Evolutionary conservation across 2,329 filamentous ascomycete genomes (phyloP).

Genomic region (Scedosporium boydii): DNA sequence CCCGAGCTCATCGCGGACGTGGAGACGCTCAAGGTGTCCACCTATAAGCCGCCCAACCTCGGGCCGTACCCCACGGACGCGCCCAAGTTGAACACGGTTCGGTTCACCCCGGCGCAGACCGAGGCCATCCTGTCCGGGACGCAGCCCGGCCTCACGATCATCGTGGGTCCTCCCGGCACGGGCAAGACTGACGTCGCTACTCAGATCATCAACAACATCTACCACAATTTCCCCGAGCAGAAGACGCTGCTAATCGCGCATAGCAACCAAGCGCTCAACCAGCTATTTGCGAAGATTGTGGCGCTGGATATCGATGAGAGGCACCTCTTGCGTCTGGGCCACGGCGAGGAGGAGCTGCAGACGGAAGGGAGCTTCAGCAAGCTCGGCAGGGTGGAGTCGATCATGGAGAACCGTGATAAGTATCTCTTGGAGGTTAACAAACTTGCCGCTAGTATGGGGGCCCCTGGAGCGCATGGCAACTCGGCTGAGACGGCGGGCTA

Average conservation of each 20-base stretch:
- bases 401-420: conserved; percentile 74
- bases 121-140: conserved; percentile 90
- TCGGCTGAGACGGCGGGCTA: conserved; percentile 96
- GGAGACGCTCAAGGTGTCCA: conserved; percentile 71
- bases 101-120: conserved; percentile 84
- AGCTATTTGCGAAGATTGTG: conserved; percentile 97
- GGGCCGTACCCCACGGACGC: conserved; percentile 83
- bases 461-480: conserved; percentile 87
- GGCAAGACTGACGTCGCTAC: conserved; percentile 99
- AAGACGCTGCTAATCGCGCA: conserved; percentile 89
- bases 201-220: conserved; percentile 97
- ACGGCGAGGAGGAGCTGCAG: conserved; percentile 89
- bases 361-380: conserved; percentile 87
- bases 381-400: conserved; percentile 87
- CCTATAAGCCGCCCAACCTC: conserved; percentile 79
- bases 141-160: conserved; percentile 85
- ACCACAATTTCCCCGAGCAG: conserved; percentile 93
- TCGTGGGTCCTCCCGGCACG: conserved; percentile 91
- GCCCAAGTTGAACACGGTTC: conserved; percentile 71
- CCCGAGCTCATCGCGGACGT: conserved; percentile 51
- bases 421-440: conserved; percentile 79
- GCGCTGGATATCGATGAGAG: conserved; percentile 91
- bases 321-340: conserved; percentile 83
- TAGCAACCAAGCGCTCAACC: conserved; percentile 95
- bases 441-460: conserved; percentile 73